Evolutionary conservation across 352 stramenopile species (phyloP), one percentile per base, ranked within the genome.

Genomic region (Blastocystis sp.): DNA sequence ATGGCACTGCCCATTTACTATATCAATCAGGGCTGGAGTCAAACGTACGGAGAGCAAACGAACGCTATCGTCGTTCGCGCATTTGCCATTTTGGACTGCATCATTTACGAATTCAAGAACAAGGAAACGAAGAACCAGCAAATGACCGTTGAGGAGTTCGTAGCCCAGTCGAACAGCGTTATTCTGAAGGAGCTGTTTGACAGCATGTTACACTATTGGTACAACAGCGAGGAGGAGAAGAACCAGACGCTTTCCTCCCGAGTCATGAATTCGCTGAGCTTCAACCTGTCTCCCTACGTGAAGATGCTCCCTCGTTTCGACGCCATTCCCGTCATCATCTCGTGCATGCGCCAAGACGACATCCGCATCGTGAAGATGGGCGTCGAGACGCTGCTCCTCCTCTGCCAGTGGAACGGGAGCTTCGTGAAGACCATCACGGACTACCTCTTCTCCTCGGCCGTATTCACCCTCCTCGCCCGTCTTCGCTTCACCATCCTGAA

Each of bases 41-140:
- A 81, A 38, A 81, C 71, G 23, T 81, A 67, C 66, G 71, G 71
- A 1, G 45, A 81, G 17, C 41, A 19, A 11, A 81, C 71, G 3
- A 81, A 81, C 66, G 48, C 28, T 41, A 81, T 81, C 48, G 71
- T 81, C 19, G 2, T 41, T n/a, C 48, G 71, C 34, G 71, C 71
- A 3, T 81, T 81, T 66, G 71, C 60, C 10, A 81, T 81, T n/a
- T 81, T 81, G n/a, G 53, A 45, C 10, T 62, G n/a, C 10, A 59
- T 81, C 17, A 81, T 81, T n/a, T 81, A 81, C 60, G 71, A 81
- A 81, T 81, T 81, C 48, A 81, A 66, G 48, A 81, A 81, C 17
- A 62, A 59, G 40, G 71, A 81, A 48, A 81, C 41, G 41, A 56
- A 60, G 28, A 65, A 65, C 52, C 71, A 38, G 5, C 43, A 2